A percentile compares a stretch with the other conserved stretches of the same genome.
phyloP scores from a whole-genome alignment of 805 yeast species.

The Hanseniaspora meyeri region DNA sequence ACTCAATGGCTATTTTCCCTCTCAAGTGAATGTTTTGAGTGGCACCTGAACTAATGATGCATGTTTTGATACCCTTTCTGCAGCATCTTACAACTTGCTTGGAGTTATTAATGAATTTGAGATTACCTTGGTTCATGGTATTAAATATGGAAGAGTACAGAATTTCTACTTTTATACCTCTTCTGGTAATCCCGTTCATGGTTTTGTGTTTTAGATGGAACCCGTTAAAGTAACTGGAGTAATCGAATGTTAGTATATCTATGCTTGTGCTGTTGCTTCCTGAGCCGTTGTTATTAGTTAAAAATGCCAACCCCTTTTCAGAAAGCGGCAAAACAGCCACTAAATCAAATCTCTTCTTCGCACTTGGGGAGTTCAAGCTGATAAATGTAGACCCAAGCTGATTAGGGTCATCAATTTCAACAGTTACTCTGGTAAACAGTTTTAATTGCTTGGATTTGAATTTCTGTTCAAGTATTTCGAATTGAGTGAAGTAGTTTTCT shows the following conservation, averaged over 20 bases:
- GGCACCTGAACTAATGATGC: slow-evolving; percentile 72
- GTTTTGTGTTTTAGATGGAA: slow-evolving; percentile 66
- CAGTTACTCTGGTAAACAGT: slow-evolving; percentile 59
- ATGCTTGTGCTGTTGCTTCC: slow-evolving; percentile 24
- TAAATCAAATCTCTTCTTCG: slow-evolving; percentile 47
- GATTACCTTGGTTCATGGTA: slow-evolving; percentile 34
- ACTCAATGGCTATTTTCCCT: slow-evolving; percentile 54
- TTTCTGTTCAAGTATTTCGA: slow-evolving; percentile 18
- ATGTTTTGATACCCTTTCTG: slow-evolving; percentile 50
- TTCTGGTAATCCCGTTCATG: slow-evolving; percentile 66
- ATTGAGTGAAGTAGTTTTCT: slow-evolving; percentile 16
- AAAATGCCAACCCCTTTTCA: slow-evolving; percentile 66
- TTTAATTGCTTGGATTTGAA: slow-evolving; percentile 33
- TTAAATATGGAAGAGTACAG: slow-evolving; percentile 47
- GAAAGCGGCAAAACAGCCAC: slow-evolving; percentile 69
- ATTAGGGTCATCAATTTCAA: slow-evolving; percentile 64
- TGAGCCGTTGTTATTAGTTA: slow-evolving; percentile 57
- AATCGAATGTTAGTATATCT: slow-evolving; percentile 67
- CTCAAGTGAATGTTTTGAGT: slow-evolving; percentile 44
- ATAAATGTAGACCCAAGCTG: slow-evolving; percentile 32
- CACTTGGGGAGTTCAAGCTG: slow-evolving; percentile 8
- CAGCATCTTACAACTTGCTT: slow-evolving; percentile 63
- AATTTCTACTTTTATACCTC: slow-evolving; percentile 75
- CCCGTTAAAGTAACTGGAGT: slow-evolving; percentile 28
- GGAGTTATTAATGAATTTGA: slow-evolving; percentile 57